Base-by-base conservation (phyloP, 441 rosid species). In the Pelargonium cotyledonis region DNA sequence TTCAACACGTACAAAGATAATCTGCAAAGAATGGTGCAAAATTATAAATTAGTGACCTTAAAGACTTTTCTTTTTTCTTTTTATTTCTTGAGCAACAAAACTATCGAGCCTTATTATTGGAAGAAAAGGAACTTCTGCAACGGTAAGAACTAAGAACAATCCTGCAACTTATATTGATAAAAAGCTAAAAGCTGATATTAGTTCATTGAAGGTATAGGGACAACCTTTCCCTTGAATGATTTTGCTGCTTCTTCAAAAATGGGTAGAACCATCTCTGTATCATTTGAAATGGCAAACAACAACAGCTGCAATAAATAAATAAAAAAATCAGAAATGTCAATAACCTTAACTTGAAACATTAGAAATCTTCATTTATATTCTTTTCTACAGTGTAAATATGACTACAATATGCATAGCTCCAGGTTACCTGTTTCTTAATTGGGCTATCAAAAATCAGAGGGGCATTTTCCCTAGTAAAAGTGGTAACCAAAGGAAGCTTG, bases 181-280 rank as follows among this genome's bases (percentile, higher is more conserved):
- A 18, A 53, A 16, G 14, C 60, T 16, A 53, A 53, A 53, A 6
- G 60, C 8, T 16, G 8, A 15, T 9, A 53, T 53, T 53, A 53
- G 57, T 53, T 53, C n/a, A 5, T 16, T 53, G 4, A 6, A 53
- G 60, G 18, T 53, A 5, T 5, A 16, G 60, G 6, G 23, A 7
- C 60, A 53, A 92, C 99, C 91, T 95, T 92, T 79, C 97, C 99
- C 79, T 95, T 90, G 76, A 95, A 92, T 65, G 74, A 60, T 79
- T 90, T 95, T 15, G 99, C 92, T 68, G 91, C 90, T 68, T 89
- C 98, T 78, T 90, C 78, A 75, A 92, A 92, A 58, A 77, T 51
- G 5, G 87, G 82, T 68, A 89, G 64, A 82, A 82, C 78, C 73
- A 83, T 92, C 73, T 83, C 87, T 1, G 98, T 85, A 65, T 86